Evolutionary conservation across 1,139 yeast genomes (phyloP), one percentile per base, ranked within the genome.

Genomic region (Zygoascus hellenicus): DNA sequence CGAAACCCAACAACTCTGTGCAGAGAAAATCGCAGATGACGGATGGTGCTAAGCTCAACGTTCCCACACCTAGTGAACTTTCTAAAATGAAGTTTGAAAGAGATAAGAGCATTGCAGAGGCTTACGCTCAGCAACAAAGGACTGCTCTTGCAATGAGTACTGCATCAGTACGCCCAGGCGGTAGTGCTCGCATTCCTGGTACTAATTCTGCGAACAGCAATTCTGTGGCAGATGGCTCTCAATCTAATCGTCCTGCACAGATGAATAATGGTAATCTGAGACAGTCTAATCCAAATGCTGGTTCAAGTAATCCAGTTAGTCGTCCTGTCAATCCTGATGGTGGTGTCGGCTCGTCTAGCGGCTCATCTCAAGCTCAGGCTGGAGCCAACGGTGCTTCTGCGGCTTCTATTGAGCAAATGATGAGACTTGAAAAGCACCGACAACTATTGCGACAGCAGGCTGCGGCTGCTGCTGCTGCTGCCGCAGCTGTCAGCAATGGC

Each of bases 41-140:
- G n/a, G 61, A 55, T 32, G 49, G 47, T 26, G 49, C 38, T 43
- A 53, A 53, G 49, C 47, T 43, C 50, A 51, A 52, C 30, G 56
- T 63, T n/a, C 95, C 96, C 1, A 76, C 94, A 0, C 97, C 97
- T 0, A 80, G 83, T 10, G 96, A 89, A 58, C 75, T 90, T 58
- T 78, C 96, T 0, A 78, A 78, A 54, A 68, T 89, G 69, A 90
- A 89, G 64, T 80, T 72, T 56, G 96, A 90, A 55, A 73, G 96
- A 51, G 97, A 90, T 59, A 83, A 83, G 63, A 81, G 94, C 0
- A 76, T 86, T 15, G 88, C 84, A 54, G 90, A 83, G 54, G 84
- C 85, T 1, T 81, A 78, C 59, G 64, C 76, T 52, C 78, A 78
- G 53, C 81, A 78, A 50, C 53, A 50, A 38, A 44, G 42, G 33